Evolutionary conservation across 2,329 filamentous ascomycete genomes (phyloP), one percentile per base, ranked within the genome.

Genomic region (Triangularia setosa): DNA sequence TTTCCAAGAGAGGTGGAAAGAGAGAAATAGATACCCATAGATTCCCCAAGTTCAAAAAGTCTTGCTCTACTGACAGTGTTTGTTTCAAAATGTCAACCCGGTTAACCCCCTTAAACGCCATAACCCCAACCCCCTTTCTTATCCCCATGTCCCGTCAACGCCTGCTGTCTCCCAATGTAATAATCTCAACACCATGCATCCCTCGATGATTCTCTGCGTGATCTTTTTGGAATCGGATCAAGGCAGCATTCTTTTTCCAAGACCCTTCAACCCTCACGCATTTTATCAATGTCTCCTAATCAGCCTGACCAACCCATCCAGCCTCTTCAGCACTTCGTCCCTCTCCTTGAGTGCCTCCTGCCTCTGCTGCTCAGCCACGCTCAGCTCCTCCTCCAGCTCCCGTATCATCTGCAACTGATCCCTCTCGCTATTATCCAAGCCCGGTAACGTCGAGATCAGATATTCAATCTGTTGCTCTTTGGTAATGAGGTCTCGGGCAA

Each of bases 401-500:
- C 80, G 83, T 64, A 90, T 87, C 64, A 85, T 84, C 68, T 84
- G 81, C 73, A 90, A 84, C 76, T 96, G 92, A 72, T 93, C 89
- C 67, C 84, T 81, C 74, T 94, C 90, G 72, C 89, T 94, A 67
- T 88, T 91, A 54, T 92, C 89, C 23, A 95, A 79, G 0, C 92
- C 92, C 0, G 92, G 92, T 1, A 96, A 81, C 23, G 84, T 85
- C 16, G 87, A 89, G 64, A 94, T 90, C 57, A 95, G 79, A 54
- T 86, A 81, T 75, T 95, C 91, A 67, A 95, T 92, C 78, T 94
- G 90, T 78, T 93, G 90, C 71, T 93, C 89, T 72, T 93, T 92
- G 64, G 90, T 75, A 64, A 94, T 88, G 25, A 95, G 80, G 73
- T 94, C 91, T 67, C 86, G 84, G 40, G 90, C 90, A 61, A 95